Percentiles rank a stretch among this genome's conserved stretches.
These are phyloP conservation scores for Xylaria venustula DNA, from an alignment of 495 filamentous ascomycete species.

Conservation along the genomic window DNA sequence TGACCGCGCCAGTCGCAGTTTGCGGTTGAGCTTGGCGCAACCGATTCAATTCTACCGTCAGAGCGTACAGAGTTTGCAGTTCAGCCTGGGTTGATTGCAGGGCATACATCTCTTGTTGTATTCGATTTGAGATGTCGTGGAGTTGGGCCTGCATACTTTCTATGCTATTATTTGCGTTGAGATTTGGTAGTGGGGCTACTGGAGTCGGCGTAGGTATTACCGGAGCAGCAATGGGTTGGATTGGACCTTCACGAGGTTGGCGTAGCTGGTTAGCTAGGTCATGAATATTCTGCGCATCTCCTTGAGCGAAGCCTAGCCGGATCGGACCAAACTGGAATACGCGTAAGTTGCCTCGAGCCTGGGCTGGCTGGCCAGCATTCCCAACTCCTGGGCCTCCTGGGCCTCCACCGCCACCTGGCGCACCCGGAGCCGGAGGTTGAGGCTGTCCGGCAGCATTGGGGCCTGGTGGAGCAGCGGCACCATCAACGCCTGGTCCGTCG, in stretches of 20 bases:
- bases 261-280: slow-evolving; percentile 45
- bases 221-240: slow-evolving; percentile 21
- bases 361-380: slow-evolving; percentile 26
- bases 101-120: slow-evolving; percentile 56
- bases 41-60: slow-evolving; percentile 38
- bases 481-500: slow-evolving; percentile 19
- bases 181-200: slow-evolving; percentile 15
- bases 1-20: slow-evolving; percentile 19
- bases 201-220: slow-evolving; percentile 24
- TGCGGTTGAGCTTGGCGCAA: slow-evolving; percentile 33
- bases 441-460: slow-evolving; percentile 22
- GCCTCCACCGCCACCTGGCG: slow-evolving; percentile 26
- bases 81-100: slow-evolving; percentile 46
- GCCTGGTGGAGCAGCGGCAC: slow-evolving; percentile 13
- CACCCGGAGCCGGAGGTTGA: slow-evolving; percentile 25
- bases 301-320: slow-evolving; percentile 55
- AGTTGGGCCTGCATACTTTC: slow-evolving; percentile 54
- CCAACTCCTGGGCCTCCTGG: neutral
- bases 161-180: slow-evolving; percentile 17
- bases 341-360: slow-evolving; percentile 26
- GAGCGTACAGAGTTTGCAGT: slow-evolving; percentile 56
- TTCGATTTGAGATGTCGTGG: slow-evolving; percentile 61
- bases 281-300: slow-evolving; percentile 44
- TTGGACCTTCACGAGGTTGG: slow-evolving; percentile 25
- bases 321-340: slow-evolving; percentile 64